Evolutionary conservation across 805 yeast species (phyloP), one percentile per base, ranked within the genome.

Genomic region (Wickerhamomyces pijperi): DNA sequence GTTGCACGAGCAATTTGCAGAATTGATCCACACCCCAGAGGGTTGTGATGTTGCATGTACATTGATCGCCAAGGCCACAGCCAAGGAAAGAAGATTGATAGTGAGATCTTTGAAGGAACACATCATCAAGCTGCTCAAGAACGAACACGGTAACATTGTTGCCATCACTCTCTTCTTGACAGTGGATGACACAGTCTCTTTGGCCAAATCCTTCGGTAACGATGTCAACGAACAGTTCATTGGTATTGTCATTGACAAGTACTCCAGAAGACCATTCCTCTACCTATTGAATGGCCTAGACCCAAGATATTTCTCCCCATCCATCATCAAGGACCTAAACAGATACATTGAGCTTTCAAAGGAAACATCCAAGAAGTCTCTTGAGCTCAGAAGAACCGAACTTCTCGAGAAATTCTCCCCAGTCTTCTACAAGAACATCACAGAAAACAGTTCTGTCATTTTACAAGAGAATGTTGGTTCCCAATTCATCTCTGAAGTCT

Each of bases 11-110:
- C 95, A 87, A 58, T 70, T 86, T 58, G 95, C 96, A 16, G 97
- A 90, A 63, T 70, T 90, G 58, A 95, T 88, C 25, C 98, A 90
- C 59, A 90, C 98, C 0, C 80, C 79, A 39, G 97, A 88, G 59
- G 98, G 98, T 48, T 67, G 90, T 36, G 94, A 85, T 51, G 97
- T 87, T 42, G 96, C 96, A 1, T 77, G 83, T 51, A 72, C 78
- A 23, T 68, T 84, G 45, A 70, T 90, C 43, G 84, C 95, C 1
- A 69, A 71, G 41, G 90, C 96, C 28, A 82, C 68, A 46, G 97
- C 97, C 19, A 90, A 90, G 64, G 96, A 90, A 63, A 80, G 96
- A 67, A 90, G 88, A 63, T 56, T 58, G 37, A 74, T 90, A 40
- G 66, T 88, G 45, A 83, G 73, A 61, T 57, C 79, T 14, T 71